Evolutionary conservation across 345 rosid species (phyloP), one percentile per base, ranked within the genome.

Genomic region (Hevea brasiliensis): DNA sequence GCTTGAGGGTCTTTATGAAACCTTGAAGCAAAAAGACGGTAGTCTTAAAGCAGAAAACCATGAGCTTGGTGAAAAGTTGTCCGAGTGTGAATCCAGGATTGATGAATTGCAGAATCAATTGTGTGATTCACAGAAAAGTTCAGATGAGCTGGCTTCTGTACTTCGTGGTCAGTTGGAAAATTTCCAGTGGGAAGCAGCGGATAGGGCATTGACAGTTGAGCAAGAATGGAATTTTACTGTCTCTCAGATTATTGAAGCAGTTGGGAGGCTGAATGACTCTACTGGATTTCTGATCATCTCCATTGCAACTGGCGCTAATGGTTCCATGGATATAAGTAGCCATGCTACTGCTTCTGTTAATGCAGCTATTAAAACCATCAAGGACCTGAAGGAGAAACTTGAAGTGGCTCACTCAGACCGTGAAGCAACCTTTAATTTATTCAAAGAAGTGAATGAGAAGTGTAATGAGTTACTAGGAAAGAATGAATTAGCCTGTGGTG

Each of bases 21-120:
- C 79, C 67, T 67, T 84, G 64, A 84, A 77, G 79, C 79, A 61
- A 75, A 78, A 82, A 73, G 86, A 80, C 74, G 72, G 58, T 57
- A 73, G 72, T 70, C 84, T 85, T 26, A 65, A 85, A 74, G 81
- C 79, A 73, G 87, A 87, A 81, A 90, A 85, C 81, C 51, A 61
- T 48, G 86, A 85, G 81, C 88, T 87, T 59, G 65, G 59, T 72
- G 73, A 76, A 79, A 86, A 85, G 70, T 70, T 89, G 77, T 50
- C 26, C 26, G 81, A 80, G 71, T 80, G 67, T 74, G 71, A 80
- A 76, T 76, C 77, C 37, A 85, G 80, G 84, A 71, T 81, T 67
- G 18, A 69, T 23, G 86, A 79, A 67, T 83, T 94, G 84, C 90
- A 90, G 79, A 79, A 71, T 77, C 91, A 87, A 71, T 77, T 90